phyloP scores from a whole-genome alignment of 2,329 filamentous ascomycete species.

The Aspergillus fumigatus region DNA sequence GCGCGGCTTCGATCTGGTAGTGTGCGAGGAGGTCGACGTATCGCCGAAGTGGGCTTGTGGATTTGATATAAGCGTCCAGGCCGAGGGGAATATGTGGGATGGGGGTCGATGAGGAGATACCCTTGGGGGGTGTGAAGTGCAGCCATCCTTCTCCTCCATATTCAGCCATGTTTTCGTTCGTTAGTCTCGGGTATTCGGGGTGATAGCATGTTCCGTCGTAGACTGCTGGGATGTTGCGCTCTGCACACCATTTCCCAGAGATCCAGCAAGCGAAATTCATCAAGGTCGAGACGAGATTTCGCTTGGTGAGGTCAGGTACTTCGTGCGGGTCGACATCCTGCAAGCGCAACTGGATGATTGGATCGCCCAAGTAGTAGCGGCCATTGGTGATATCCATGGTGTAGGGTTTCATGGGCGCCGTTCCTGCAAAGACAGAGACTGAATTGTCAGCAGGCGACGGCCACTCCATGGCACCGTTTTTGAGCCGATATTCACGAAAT shows the following conservation, averaged over 20 bases:
- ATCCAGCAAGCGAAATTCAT: slow-evolving; percentile 53
- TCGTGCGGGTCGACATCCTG: slow-evolving; percentile 32
- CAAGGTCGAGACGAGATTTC: slow-evolving; percentile 40
- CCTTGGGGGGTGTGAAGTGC: slow-evolving; percentile 30
- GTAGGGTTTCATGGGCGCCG: slow-evolving; percentile 20
- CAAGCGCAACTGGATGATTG: slow-evolving; percentile 34
- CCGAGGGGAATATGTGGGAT: slow-evolving; percentile 49
- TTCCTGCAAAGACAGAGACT: slow-evolving; percentile 25
- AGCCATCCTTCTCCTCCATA: slow-evolving; percentile 41
- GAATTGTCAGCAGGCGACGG: slow-evolving; percentile 13
- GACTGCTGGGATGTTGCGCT: slow-evolving; percentile 33
- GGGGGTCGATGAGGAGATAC: slow-evolving; percentile 44
- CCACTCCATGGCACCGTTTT: slow-evolving; percentile 39
- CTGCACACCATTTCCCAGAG: slow-evolving; percentile 31
- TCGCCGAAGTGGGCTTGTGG: slow-evolving; percentile 58
- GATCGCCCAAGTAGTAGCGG: slow-evolving; percentile 38
- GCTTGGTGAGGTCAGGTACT: slow-evolving; percentile 33
- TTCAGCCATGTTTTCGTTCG: slow-evolving; percentile 34
- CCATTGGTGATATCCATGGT: slow-evolving; percentile 26
- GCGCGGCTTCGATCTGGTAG: slow-evolving; percentile 61
- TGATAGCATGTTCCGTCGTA: slow-evolving; percentile 36
- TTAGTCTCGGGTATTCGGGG: slow-evolving; percentile 38
- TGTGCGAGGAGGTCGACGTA: slow-evolving; percentile 58
- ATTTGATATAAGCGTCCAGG: slow-evolving; percentile 51
- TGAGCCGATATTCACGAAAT: slow-evolving; percentile 31